These are phyloP conservation scores for Adansonia grandidieri DNA, from an alignment of 441 rosid genomes.

Conservation along the genomic window DNA sequence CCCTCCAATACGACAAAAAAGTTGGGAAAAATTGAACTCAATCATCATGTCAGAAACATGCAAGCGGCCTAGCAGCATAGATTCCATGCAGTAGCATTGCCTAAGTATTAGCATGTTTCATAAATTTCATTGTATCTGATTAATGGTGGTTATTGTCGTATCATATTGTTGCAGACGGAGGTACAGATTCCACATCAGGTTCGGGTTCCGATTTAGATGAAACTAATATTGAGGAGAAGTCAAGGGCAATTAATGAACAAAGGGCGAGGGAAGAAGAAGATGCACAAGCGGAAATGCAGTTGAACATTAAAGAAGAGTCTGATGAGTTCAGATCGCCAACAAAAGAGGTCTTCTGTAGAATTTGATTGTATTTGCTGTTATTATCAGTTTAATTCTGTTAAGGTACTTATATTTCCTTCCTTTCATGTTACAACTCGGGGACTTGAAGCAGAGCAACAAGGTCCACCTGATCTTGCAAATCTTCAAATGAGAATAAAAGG, in stretches of 20 bases:
- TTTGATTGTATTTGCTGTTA: neutral
- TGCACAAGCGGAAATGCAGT: constrained; percentile 64
- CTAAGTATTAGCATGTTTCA: neutral
- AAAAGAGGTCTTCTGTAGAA: constrained; percentile 50
- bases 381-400: constrained; percentile 12
- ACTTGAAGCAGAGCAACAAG: constrained; percentile 70
- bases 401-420: constrained; percentile 4
- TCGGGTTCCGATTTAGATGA: constrained; percentile 64
- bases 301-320: constrained; percentile 73
- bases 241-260: constrained; percentile 60
- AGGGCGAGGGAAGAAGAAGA: constrained; percentile 56
- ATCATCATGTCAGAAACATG: neutral
- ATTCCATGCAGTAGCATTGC: neutral
- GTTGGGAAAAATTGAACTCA: neutral
- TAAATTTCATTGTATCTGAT: neutral
- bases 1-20: neutral
- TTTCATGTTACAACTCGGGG: constrained; percentile 53
- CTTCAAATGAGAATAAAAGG: constrained; percentile 77
- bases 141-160: constrained; percentile 13
- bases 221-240: constrained; percentile 58
- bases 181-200: constrained; percentile 33
- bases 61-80: neutral
- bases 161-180: constrained; percentile 39
- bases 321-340: constrained; percentile 87
- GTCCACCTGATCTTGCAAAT: constrained; percentile 71